phyloP scores from a whole-genome alignment of 2,329 filamentous ascomycete species.

The Penicillium occitanis region DNA sequence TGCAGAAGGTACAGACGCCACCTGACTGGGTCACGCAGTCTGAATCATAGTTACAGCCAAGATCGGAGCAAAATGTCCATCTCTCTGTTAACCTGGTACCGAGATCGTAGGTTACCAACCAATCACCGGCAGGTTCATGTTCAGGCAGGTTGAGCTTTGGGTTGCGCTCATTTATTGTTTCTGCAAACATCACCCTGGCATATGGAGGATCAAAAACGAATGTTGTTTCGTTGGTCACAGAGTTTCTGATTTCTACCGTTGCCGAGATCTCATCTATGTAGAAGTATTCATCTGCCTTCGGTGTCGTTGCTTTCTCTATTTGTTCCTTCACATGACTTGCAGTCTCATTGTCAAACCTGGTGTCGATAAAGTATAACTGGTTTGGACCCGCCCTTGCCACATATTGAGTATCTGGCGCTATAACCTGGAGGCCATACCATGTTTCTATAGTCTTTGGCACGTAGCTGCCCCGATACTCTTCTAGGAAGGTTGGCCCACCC shows the following conservation, averaged over 20 bases:
- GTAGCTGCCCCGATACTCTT: conserved; percentile 22
- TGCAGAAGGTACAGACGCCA: neutral
- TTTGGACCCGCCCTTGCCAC: conserved; percentile 19
- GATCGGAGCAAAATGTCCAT: neutral
- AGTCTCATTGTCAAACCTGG: conserved; percentile 18
- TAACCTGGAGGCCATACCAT: conserved; percentile 18
- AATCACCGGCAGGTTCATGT: conserved; percentile 12
- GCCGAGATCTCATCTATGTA: conserved; percentile 22
- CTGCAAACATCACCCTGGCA: conserved; percentile 22
- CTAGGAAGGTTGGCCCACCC: conserved; percentile 16
- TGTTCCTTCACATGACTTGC: conserved; percentile 22
- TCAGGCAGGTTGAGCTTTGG: conserved; percentile 22
- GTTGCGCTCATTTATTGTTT: conserved; percentile 20
- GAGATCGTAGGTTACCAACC: conserved; percentile 7
- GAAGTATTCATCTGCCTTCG: conserved; percentile 16
- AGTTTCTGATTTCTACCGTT: conserved; percentile 21
- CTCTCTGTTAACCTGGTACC: neutral
- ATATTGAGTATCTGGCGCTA: conserved; percentile 23
- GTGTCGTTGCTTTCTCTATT: conserved; percentile 18
- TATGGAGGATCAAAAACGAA: conserved; percentile 22
- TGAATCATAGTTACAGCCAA: neutral
- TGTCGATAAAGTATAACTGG: conserved; percentile 23
- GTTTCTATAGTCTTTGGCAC: conserved; percentile 18
- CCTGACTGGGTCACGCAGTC: neutral
- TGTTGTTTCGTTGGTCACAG: conserved; percentile 20